phyloP scores from a whole-genome alignment of 2,329 filamentous ascomycete species.

The Teratosphaeria epicoccoides region DNA sequence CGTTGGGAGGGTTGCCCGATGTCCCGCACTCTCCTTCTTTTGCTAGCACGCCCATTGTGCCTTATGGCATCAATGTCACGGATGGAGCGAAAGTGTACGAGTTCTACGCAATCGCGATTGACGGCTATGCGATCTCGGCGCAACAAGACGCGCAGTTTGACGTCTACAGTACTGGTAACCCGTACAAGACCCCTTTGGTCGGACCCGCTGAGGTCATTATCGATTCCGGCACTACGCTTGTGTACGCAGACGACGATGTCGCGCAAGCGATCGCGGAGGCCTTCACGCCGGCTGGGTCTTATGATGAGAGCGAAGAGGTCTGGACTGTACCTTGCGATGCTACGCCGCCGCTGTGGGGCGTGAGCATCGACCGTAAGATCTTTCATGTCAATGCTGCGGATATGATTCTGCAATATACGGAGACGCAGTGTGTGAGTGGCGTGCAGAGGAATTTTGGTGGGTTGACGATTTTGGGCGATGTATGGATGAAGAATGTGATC shows the following conservation, averaged over 20 bases:
- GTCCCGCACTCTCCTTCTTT: conserved; percentile 28
- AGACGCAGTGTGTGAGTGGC: conserved; percentile 23
- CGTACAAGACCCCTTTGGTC: conserved; percentile 9
- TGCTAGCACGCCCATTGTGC: conserved; percentile 27
- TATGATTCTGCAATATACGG: conserved; percentile 17
- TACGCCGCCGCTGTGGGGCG: conserved; percentile 30
- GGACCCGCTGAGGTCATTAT: conserved; percentile 32
- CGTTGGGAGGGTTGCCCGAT: conserved; percentile 41
- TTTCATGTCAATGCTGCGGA: conserved; percentile 24
- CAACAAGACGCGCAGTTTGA: conserved; percentile 17
- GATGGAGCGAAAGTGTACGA: conserved; percentile 23
- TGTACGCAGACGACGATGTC: conserved; percentile 31
- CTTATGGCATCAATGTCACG: conserved; percentile 16
- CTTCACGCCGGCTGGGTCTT: conserved; percentile 34
- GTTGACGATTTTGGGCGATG: conserved; percentile 35
- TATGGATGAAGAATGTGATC: conserved; percentile 42
- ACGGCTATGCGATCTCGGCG: conserved; percentile 21
- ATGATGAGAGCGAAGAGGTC: conserved; percentile 16
- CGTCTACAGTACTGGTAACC: conserved; percentile 11
- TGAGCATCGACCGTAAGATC: conserved; percentile 29
- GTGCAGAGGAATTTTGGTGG: conserved; percentile 24
- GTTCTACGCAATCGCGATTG: conserved; percentile 30
- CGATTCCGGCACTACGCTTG: conserved; percentile 35
- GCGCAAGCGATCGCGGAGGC: conserved; percentile 29
- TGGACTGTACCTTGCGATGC: conserved; percentile 36